Conservation (phyloP, 352 stramenopile genomes). For the Saprolegnia parasitica region DNA sequence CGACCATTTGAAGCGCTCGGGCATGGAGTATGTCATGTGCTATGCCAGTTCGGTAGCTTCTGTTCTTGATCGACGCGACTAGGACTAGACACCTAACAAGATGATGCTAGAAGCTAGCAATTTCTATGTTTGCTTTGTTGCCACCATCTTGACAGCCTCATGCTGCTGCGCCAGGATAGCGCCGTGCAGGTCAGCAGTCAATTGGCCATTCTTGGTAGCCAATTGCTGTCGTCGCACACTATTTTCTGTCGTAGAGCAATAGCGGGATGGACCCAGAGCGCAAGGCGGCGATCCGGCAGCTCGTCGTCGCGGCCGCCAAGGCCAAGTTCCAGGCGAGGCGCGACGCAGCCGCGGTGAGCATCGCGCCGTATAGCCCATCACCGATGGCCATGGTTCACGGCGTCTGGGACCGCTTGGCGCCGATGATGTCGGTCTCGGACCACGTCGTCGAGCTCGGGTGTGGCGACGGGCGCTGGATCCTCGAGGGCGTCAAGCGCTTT, state of each 20-base stretch:
- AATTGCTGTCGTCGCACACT: neutral
- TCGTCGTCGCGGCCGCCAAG: slow-evolving; percentile 65
- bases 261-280: neutral
- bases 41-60: too few species aligned
- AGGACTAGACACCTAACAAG: neutral
- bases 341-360: slow-evolving; percentile 35
- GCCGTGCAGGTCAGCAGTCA: neutral
- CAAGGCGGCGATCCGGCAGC: slow-evolving; percentile 36
- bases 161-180: too few species aligned
- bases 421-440: slow-evolving; percentile 37
- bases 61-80: too few species aligned
- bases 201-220: neutral
- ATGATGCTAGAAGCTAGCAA: neutral
- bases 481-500: slow-evolving; percentile 57
- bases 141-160: too few species aligned
- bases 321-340: slow-evolving; percentile 43
- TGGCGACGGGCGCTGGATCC: slow-evolving; percentile 71
- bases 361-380: slow-evolving; percentile 74
- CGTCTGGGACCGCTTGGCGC: slow-evolving; percentile 53
- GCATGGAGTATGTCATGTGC: too few species aligned
- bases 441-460: slow-evolving; percentile 79
- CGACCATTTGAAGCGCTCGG: too few species aligned
- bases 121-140: neutral
- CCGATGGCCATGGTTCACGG: slow-evolving; percentile 49
- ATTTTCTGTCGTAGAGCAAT: neutral